A percentile compares a stretch with the other conserved stretches of the same genome.
phyloP scores from a whole-genome alignment of 169 alveolate genomes.

The Eimeria maxima region DNA sequence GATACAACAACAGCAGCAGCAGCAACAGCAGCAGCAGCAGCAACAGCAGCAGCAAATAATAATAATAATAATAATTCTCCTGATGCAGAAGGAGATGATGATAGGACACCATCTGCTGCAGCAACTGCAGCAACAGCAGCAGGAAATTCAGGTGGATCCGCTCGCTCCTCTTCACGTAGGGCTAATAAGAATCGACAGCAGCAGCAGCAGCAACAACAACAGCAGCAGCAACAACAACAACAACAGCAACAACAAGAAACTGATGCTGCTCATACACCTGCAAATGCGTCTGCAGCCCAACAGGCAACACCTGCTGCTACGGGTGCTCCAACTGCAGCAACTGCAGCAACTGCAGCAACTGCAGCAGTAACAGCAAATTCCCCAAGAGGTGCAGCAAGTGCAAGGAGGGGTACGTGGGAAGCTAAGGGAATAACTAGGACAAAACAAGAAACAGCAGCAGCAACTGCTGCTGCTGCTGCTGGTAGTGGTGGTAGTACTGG shows the following conservation, averaged over 20 bases:
- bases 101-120: neutral
- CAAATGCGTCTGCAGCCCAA: neutral
- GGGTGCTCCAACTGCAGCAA: too few species aligned
- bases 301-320: neutral
- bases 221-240: constrained; percentile 43
- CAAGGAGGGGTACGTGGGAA: constrained; percentile 20
- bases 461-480: neutral
- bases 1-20: too few species aligned
- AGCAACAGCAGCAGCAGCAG: too few species aligned
- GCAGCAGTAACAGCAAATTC: too few species aligned
- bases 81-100: neutral
- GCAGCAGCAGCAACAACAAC: constrained; percentile 33
- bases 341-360: neutral
- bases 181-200: constrained; percentile 8
- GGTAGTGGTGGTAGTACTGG: neutral
- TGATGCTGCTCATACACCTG: neutral
- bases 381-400: neutral
- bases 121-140: constrained; percentile 5
- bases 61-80: too few species aligned
- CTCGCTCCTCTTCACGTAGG: neutral
- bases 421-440: neutral
- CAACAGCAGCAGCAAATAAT: too few species aligned
- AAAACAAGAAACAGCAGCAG: constrained; percentile 23
- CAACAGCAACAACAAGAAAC: constrained; percentile 11
- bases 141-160: neutral